Conservation (phyloP, 345 rosid genomes). For the Bruguiera parviflora region DNA sequence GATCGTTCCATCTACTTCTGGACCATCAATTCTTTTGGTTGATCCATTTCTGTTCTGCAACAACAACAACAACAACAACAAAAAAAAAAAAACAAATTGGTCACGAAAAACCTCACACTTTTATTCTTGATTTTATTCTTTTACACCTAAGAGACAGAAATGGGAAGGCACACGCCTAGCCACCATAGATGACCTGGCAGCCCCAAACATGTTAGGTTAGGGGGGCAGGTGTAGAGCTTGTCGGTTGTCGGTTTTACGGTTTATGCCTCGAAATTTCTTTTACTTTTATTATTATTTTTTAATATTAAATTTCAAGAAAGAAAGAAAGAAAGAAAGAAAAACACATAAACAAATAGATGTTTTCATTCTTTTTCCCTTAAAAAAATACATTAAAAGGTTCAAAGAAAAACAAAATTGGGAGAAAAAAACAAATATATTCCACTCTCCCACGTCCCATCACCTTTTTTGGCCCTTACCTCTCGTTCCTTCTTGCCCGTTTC, state of each 20-base stretch:
- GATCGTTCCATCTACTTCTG: no score
- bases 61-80: no score
- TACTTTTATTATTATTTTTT: no score
- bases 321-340: no score
- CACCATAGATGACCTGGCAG: not conserved
- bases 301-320: no score
- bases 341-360: not conserved
- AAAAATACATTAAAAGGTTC: no score
- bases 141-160: not conserved
- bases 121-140: not conserved
- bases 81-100: no score
- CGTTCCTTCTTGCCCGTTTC: not conserved
- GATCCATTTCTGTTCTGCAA: no score
- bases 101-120: not conserved
- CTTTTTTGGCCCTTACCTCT: not conserved
- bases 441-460: not conserved
- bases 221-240: constrained; percentile 9
- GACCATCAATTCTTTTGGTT: no score
- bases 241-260: not conserved
- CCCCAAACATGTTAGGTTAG: constrained; percentile 8
- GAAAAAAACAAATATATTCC: not conserved
- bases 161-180: constrained; percentile 1
- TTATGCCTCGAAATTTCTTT: no score
- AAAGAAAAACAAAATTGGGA: no score
- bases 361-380: no score